Evolutionary conservation across 2,329 filamentous ascomycete species (phyloP), one percentile per base, ranked within the genome.

Genomic region (Fusarium sp.): DNA sequence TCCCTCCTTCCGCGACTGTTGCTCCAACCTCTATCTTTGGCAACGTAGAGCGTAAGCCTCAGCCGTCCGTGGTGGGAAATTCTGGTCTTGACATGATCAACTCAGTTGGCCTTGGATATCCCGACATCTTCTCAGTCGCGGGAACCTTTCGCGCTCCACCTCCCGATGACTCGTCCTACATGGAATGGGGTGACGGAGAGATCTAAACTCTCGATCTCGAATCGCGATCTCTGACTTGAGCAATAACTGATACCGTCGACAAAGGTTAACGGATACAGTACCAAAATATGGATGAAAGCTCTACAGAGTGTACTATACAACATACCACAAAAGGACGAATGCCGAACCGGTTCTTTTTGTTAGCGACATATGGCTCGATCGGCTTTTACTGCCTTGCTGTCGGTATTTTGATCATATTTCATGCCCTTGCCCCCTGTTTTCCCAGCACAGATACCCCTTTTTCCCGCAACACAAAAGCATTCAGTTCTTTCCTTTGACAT

Each of bases 101-200:
- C 35, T 38, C 70, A 28, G 33, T 43, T 33, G 44, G 25, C 7
- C 21, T 49, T 12, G 37, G n/a, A 10, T 67, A 46, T 40, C 19
- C 59, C 7, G 52, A 50, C 28, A 33, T 54, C 40, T 61, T 67
- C 19, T 10, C n/a, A 19, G 21, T 23, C 23, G 18, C 25, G 19
- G 28, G 23, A 32, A n/a, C 47, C 42, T 52, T 42, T 12, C 52
- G 53, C 15, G 58, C 19, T 16, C 33, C 56, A 5, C 42, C 40
- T n/a, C 35, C 37, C 6, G 67, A 74, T 23, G 67, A 74, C 15
- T 44, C 60, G 12, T 54, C 59, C 44, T 73, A 58, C 49, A 68
- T 74, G 56, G 63, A 73, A n/a, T 67, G 61, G 25, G 73, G 75
- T 8, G 82, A 84, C 19, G 83, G 82, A 46, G 83, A 85, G 73